A percentile compares a stretch with the other conserved stretches of the same genome.
Conservation (phyloP, 345 rosid genomes). For the Luvunga scandens region DNA sequence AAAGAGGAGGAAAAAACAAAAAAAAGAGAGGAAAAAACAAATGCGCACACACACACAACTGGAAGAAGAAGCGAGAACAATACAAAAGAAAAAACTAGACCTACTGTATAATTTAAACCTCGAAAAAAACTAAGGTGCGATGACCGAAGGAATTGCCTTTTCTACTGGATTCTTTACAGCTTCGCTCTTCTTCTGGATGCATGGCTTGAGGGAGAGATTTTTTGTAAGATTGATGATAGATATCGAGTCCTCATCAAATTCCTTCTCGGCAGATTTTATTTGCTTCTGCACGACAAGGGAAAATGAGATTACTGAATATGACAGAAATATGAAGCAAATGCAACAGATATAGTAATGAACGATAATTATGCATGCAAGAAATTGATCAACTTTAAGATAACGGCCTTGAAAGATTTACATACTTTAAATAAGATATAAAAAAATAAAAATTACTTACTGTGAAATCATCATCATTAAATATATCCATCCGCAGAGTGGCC, state of each 20-base stretch:
- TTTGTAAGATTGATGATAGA: conserved; percentile 48
- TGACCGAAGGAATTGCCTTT: conserved; percentile 13
- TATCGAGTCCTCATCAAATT: conserved; percentile 20
- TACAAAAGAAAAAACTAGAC: not conserved
- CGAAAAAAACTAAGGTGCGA: conserved; percentile 21
- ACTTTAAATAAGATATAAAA: not conserved
- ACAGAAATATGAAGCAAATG: too few relatives aligned
- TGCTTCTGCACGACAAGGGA: conserved; percentile 26
- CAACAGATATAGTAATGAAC: too few relatives aligned
- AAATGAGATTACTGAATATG: not conserved
- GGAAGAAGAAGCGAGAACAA: not conserved
- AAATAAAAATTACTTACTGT: conserved; percentile 31
- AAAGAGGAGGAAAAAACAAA: fast-evolving
- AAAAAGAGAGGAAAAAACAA: too few relatives aligned
- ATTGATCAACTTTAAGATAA: not conserved
- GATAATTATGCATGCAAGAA: not conserved
- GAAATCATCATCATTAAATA: conserved; percentile 30
- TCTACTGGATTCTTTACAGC: conserved; percentile 25
- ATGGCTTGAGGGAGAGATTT: conserved; percentile 50
- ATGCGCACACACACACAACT: too few relatives aligned
- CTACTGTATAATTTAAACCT: not conserved
- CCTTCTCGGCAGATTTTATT: conserved; percentile 23
- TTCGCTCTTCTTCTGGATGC: conserved; percentile 27
- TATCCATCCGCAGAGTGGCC: conserved; percentile 41
- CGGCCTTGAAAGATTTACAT: not conserved